These are phyloP conservation scores for Aspergillus bertholletiae DNA, from an alignment of 495 filamentous ascomycete genomes.

Conservation along the genomic window DNA sequence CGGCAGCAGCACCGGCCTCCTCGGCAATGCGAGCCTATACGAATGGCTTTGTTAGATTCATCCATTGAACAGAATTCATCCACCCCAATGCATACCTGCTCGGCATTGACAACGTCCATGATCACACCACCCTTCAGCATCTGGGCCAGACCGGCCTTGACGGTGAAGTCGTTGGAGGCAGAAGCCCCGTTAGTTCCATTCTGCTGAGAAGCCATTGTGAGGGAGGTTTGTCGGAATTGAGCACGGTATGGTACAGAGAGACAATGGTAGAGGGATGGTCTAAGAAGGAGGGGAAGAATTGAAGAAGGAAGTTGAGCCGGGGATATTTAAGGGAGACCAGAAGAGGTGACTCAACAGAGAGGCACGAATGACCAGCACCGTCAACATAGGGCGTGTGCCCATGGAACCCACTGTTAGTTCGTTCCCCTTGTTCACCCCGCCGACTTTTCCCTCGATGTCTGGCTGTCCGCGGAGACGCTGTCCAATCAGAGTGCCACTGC, in stretches of 20 bases:
- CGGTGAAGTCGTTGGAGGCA: conserved; percentile 53
- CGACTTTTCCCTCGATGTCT: conserved; percentile 2
- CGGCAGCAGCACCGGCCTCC: conserved; percentile 90
- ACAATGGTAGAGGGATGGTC: conserved; percentile 4
- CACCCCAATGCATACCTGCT: conserved; percentile 60
- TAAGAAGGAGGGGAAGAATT: conserved; percentile 6
- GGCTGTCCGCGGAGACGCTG: conserved; percentile 3
- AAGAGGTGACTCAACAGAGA: conserved; percentile 20
- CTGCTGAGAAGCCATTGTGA: conserved; percentile 35
- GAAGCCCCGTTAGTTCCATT: conserved; percentile 24
- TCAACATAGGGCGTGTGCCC: neutral
- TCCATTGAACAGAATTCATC: neutral
- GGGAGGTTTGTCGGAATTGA: neutral
- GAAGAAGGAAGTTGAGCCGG: neutral
- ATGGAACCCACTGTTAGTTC: conserved; percentile 8
- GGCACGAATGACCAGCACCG: neutral
- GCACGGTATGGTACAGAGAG: neutral
- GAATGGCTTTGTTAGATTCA: neutral
- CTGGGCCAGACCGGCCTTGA: conserved; percentile 92
- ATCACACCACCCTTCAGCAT: conserved; percentile 99
- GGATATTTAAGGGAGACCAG: neutral
- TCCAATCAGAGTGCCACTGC: conserved; percentile 14
- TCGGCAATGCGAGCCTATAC: conserved; percentile 86
- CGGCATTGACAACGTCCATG: conserved; percentile 96
- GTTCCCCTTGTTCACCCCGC: conserved; percentile 2